Evolutionary conservation across 257 asterid species (phyloP).

Genomic region (Ballota nigra): DNA sequence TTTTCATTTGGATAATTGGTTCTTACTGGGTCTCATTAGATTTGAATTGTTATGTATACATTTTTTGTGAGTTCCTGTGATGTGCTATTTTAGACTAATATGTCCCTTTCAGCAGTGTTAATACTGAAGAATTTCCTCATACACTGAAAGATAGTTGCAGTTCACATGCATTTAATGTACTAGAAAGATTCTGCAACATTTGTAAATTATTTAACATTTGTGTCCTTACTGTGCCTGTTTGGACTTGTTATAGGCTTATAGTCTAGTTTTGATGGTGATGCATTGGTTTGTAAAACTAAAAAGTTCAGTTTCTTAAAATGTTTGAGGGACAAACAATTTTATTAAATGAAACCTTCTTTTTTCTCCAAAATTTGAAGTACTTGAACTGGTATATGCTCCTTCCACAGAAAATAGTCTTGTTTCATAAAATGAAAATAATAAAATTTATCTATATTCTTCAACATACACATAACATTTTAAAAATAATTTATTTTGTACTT

Average conservation of each 20-base stretch:
- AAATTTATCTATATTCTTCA: no score
- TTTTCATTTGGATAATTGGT: neutral
- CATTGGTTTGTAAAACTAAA: neutral
- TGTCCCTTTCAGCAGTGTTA: neutral
- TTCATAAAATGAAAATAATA: no score
- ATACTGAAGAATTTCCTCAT: neutral
- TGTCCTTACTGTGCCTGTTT: neutral
- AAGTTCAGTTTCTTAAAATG: neutral
- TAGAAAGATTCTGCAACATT: neutral
- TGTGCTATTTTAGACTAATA: neutral
- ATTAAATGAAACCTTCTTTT: neutral
- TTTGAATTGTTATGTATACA: neutral
- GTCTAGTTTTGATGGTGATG: neutral
- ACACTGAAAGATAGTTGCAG: neutral
- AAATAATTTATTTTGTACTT: no score
- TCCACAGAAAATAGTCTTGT: no score
- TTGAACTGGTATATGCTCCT: neutral
- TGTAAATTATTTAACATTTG: neutral
- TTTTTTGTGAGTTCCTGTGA: neutral
- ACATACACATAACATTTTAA: no score
- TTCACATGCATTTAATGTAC: neutral
- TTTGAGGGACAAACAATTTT: neutral
- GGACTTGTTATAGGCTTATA: neutral
- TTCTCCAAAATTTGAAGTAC: neutral
- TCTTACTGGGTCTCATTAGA: neutral